A percentile compares a stretch with the other conserved stretches of the same genome.
phyloP scores from a whole-genome alignment of 2,329 filamentous ascomycete species.

The Paracorniculantispora psalliotae region DNA sequence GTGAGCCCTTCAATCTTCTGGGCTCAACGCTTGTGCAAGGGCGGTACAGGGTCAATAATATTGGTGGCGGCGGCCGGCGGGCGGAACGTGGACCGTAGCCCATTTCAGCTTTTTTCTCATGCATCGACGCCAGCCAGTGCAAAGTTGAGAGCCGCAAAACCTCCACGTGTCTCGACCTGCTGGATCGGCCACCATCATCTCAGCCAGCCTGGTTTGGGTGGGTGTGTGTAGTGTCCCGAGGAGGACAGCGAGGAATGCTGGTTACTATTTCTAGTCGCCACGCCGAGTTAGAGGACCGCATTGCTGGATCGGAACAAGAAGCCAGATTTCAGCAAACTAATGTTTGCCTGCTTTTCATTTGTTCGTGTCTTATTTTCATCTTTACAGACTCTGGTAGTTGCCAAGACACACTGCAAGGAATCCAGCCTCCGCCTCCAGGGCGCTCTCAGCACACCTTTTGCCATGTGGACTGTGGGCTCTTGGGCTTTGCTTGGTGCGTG shows the following conservation, averaged over 20 bases:
- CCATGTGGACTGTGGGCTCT: not conserved
- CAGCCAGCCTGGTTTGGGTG: too few species aligned
- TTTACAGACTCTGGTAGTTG: not conserved
- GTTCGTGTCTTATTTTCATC: not conserved
- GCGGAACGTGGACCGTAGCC: not conserved
- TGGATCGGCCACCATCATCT: not conserved
- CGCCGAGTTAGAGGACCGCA: not conserved
- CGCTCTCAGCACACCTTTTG: not conserved
- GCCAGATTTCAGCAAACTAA: too few species aligned
- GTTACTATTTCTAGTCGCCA: not conserved
- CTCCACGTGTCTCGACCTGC: not conserved
- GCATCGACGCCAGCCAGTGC: not conserved
- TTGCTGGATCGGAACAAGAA: not conserved
- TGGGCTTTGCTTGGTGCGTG: not conserved
- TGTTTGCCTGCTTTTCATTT: too few species aligned
- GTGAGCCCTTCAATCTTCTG: slow-evolving; percentile 3
- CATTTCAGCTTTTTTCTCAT: not conserved
- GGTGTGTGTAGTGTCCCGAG: too few species aligned
- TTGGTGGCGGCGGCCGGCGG: not conserved
- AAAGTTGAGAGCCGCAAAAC: not conserved
- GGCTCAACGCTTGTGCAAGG: not conserved
- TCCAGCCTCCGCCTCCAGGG: not conserved
- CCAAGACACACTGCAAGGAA: not conserved
- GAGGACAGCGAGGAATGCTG: not conserved
- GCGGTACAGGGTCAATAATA: not conserved